Evolutionary conservation across 108 stramenopile genomes (phyloP).

Genomic region (Nannochloropsis oceanica): DNA sequence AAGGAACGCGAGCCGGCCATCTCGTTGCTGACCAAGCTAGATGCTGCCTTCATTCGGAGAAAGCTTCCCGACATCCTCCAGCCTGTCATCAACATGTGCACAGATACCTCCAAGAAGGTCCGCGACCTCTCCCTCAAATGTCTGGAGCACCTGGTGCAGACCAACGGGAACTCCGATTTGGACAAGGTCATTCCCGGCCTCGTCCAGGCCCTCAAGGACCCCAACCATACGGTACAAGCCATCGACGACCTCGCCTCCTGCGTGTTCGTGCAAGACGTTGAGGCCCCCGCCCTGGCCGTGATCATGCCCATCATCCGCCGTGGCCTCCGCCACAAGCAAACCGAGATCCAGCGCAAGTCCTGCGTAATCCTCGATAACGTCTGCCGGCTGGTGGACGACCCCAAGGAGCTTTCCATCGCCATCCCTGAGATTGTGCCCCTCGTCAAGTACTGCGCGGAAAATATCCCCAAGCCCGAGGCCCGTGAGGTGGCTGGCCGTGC

Average conservation of each 20-base stretch:
- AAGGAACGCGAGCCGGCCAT: background rate
- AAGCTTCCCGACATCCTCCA: background rate
- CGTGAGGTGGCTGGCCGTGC: constrained; percentile 52
- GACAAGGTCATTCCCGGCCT: background rate
- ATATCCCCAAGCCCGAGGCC: constrained; percentile 81
- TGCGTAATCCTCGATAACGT: constrained; percentile 92
- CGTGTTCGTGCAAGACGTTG: constrained; percentile 42
- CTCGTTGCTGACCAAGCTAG: background rate
- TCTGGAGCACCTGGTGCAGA: background rate
- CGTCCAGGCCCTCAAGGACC: background rate
- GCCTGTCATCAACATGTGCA: background rate
- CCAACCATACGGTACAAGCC: background rate
- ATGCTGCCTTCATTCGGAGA: background rate
- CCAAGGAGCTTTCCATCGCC: constrained; percentile 82
- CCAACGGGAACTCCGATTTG: background rate
- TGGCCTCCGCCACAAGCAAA: constrained; percentile 71
- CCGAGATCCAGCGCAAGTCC: constrained; percentile 71
- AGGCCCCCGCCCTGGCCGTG: constrained; percentile 79
- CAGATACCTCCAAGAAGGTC: background rate
- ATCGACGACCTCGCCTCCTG: background rate
- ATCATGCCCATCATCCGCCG: constrained; percentile 82
- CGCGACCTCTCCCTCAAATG: background rate
- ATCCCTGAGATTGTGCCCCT: constrained; percentile 78
- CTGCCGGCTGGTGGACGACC: constrained; percentile 78
- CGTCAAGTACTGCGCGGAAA: constrained; percentile 62